These are phyloP conservation scores for Porcisia hertigi DNA, from an alignment of 208 protist genomes.

Conservation along the genomic window DNA sequence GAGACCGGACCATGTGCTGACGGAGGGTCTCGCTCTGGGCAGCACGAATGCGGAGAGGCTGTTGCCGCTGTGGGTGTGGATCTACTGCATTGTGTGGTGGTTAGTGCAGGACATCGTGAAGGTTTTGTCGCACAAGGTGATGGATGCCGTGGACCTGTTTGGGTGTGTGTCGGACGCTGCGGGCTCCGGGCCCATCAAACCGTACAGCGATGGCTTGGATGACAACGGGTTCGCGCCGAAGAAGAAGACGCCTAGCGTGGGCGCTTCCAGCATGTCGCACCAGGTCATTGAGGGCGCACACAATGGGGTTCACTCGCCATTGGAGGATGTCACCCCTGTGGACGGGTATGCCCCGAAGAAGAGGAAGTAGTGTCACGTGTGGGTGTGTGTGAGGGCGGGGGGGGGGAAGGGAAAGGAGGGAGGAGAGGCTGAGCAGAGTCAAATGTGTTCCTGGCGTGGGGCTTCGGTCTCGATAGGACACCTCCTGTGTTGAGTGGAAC, in stretches of 20 bases:
- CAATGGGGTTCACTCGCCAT: background rate
- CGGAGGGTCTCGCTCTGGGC: constrained; percentile 75
- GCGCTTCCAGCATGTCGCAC: background rate
- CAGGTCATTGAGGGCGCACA: background rate
- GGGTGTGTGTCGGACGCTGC: constrained; percentile 51
- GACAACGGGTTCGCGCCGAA: constrained; percentile 5
- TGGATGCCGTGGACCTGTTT: constrained; percentile 78
- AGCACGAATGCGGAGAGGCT: constrained; percentile 50
- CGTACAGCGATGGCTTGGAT: constrained; percentile 27
- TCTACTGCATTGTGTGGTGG: constrained; percentile 93
- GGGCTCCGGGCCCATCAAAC: constrained; percentile 44
- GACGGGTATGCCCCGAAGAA: background rate
- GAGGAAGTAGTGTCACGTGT: background rate
- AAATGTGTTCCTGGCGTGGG: too few species aligned
- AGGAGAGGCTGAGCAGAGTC: background rate
- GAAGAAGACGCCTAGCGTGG: background rate
- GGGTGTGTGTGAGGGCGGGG: background rate
- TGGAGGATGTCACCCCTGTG: background rate
- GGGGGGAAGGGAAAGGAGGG: background rate
- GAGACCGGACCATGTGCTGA: constrained; percentile 56
- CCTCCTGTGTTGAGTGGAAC: background rate
- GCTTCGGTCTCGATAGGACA: too few species aligned
- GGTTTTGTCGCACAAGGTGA: constrained; percentile 66
- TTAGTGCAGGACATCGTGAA: constrained; percentile 86
- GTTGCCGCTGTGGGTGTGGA: constrained; percentile 87